These are phyloP conservation scores for Hirsutella minnesotensis DNA, from an alignment of 2,329 filamentous ascomycete genomes.

Conservation along the genomic window DNA sequence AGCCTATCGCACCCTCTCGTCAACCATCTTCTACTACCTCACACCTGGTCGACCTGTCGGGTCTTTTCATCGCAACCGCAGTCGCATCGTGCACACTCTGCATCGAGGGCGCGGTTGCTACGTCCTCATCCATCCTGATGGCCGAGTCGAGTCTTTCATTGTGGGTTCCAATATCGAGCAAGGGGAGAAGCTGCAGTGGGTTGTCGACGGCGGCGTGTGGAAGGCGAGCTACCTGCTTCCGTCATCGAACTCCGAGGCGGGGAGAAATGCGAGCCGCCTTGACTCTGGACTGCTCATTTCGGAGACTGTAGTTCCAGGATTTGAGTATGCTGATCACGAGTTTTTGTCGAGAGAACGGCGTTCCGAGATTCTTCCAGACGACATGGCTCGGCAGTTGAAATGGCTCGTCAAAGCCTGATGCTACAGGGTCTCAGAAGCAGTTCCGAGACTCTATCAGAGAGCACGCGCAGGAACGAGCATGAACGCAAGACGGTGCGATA, in stretches of 20 bases:
- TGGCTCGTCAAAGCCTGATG: constrained; percentile 25
- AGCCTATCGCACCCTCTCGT: constrained; percentile 38
- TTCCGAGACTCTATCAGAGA: no score
- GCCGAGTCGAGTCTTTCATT: constrained; percentile 49
- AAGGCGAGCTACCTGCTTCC: constrained; percentile 50
- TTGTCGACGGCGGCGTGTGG: constrained; percentile 56
- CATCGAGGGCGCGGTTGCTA: constrained; percentile 52
- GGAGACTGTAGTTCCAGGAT: constrained; percentile 57
- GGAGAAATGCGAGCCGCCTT: constrained; percentile 20
- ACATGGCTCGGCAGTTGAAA: constrained; percentile 34
- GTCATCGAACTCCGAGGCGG: neutral
- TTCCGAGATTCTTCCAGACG: constrained; percentile 35
- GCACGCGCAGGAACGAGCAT: no score
- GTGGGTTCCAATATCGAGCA: constrained; percentile 45
- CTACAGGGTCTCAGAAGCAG: neutral
- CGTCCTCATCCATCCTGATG: constrained; percentile 48
- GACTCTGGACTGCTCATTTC: constrained; percentile 48
- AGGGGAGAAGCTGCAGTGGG: constrained; percentile 55
- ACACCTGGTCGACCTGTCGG: constrained; percentile 43
- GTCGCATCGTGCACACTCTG: constrained; percentile 51
- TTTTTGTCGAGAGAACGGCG: constrained; percentile 44
- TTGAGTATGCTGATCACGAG: constrained; percentile 56
- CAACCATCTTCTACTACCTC: constrained; percentile 54
- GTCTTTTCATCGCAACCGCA: constrained; percentile 51
- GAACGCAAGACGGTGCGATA: no score